These are phyloP conservation scores for Asterochloris erici DNA, from an alignment of 139 green algal species.

Conservation along the genomic window DNA sequence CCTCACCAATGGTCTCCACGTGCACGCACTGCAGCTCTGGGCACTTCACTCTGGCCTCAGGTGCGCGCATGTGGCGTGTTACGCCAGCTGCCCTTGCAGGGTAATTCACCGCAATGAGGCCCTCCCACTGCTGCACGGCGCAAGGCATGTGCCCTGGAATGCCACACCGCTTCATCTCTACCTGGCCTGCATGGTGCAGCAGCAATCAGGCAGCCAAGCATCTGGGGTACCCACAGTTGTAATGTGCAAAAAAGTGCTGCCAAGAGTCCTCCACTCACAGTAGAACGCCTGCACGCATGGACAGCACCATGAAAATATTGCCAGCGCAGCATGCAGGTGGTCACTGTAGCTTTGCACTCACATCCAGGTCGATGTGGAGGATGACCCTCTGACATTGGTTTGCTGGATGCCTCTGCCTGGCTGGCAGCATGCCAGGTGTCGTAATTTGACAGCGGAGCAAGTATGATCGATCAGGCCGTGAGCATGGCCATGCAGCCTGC, in stretches of 20 bases:
- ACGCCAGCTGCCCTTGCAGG: slow-evolving; percentile 72
- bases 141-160: slow-evolving; percentile 63
- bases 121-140: slow-evolving; percentile 87
- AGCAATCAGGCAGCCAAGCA: too few species aligned
- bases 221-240: neutral
- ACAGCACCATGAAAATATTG: too few species aligned
- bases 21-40: slow-evolving; percentile 81
- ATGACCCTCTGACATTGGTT: neutral
- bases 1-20: slow-evolving; percentile 80
- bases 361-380: neutral
- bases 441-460: too few species aligned
- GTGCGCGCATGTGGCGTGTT: slow-evolving; percentile 71
- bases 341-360: neutral
- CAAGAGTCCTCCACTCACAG: neutral
- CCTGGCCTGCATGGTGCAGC: slow-evolving; percentile 44
- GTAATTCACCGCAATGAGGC: slow-evolving; percentile 80
- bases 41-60: slow-evolving; percentile 67
- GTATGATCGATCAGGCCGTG: too few species aligned
- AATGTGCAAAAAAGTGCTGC: neutral
- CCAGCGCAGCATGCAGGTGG: too few species aligned
- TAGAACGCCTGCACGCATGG: too few species aligned
- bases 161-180: slow-evolving; percentile 67
- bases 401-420: neutral
- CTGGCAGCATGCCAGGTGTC: neutral
- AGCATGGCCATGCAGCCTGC: too few species aligned